Conservation (phyloP, 2,329 filamentous ascomycete genomes). For the Aspergillus quadrilineatus region DNA sequence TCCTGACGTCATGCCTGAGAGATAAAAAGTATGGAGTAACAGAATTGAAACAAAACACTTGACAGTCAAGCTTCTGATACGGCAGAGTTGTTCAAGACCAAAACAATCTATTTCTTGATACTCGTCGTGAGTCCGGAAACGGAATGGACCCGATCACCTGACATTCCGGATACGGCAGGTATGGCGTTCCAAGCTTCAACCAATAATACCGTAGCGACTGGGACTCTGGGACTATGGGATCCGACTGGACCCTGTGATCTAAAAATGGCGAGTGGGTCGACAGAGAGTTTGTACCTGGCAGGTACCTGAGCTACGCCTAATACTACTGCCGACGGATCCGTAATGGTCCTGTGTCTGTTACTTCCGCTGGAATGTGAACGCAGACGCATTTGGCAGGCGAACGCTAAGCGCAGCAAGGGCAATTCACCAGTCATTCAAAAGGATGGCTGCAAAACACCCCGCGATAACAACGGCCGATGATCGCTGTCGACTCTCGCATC, state of each 20-base stretch:
- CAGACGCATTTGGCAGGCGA: constrained; percentile 3
- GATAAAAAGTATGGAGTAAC: not conserved
- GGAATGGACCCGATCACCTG: constrained; percentile 1
- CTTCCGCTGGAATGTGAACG: constrained; percentile 4
- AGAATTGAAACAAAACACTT: no score
- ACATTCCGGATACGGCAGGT: not conserved
- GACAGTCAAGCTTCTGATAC: no score
- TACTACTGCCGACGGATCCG: not conserved
- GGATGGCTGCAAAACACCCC: not conserved
- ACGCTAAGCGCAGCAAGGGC: not conserved
- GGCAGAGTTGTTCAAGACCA: no score
- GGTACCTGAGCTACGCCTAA: not conserved
- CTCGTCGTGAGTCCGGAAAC: not conserved
- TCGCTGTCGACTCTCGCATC: not conserved
- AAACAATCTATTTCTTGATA: not conserved
- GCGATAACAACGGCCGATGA: not conserved
- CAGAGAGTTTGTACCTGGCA: not conserved
- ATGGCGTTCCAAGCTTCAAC: not conserved
- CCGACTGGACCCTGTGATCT: not conserved
- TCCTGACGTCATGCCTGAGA: constrained; percentile 3
- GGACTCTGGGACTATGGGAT: no score
- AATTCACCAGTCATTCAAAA: not conserved
- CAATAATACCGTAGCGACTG: not conserved
- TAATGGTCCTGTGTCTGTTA: not conserved
- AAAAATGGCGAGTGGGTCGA: constrained; percentile 1